These are phyloP conservation scores for Fusarium sp. DNA, from an alignment of 2,329 filamentous ascomycete species.

Conservation along the genomic window DNA sequence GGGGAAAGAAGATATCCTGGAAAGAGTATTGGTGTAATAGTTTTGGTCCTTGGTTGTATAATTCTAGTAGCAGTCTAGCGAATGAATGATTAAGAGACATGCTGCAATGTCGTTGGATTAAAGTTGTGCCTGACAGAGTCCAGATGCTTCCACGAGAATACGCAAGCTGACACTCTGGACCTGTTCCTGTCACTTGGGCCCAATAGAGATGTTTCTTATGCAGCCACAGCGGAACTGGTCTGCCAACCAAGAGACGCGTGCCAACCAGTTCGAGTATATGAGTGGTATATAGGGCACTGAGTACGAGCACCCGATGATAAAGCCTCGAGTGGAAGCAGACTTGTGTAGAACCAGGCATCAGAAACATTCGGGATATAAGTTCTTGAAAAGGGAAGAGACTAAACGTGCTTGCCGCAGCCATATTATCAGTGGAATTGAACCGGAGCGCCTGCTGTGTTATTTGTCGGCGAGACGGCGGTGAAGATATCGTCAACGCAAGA, in stretches of 20 bases:
- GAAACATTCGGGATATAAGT: not conserved
- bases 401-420: accelerated
- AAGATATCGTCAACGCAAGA: not conserved
- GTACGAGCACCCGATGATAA: not conserved
- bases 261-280: not conserved
- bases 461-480: too few relatives aligned
- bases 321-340: not conserved
- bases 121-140: slow-evolving; percentile 19
- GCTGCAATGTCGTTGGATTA: slow-evolving; percentile 5
- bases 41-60: not conserved
- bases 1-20: not conserved
- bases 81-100: not conserved
- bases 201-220: slow-evolving; percentile 14
- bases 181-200: not conserved
- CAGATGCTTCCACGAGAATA: not conserved
- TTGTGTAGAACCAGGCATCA: not conserved
- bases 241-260: not conserved
- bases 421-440: too few relatives aligned
- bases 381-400: not conserved
- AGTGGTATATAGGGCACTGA: not conserved
- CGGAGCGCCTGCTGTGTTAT: too few relatives aligned
- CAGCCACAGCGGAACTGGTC: not conserved
- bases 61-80: not conserved
- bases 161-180: slow-evolving; percentile 1
- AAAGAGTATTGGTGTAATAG: too few relatives aligned